Conservation (phyloP, 768 basidiomycete species). For the Amanita phalloides region DNA sequence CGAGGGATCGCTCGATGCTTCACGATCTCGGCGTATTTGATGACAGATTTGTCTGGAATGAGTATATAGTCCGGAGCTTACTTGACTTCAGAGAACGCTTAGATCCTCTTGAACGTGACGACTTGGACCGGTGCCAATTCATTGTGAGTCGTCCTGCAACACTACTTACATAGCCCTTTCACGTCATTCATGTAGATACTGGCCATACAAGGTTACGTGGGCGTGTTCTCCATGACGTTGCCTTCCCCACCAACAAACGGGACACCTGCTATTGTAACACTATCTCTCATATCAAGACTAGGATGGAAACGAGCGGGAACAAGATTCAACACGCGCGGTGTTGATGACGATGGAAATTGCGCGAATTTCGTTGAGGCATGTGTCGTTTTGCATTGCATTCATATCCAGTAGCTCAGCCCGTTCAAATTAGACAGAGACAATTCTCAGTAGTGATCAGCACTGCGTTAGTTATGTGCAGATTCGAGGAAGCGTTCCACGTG, state of each 20-base stretch:
- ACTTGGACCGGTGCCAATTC: constrained; percentile 78
- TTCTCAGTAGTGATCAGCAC: constrained; percentile 79
- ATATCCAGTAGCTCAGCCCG: not conserved
- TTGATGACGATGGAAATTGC: constrained; percentile 90
- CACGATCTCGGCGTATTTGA: constrained; percentile 59
- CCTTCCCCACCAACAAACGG: constrained; percentile 68
- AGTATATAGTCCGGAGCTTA: constrained; percentile 77
- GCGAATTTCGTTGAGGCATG: constrained; percentile 94
- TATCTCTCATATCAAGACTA: constrained; percentile 78
- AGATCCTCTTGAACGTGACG: constrained; percentile 52
- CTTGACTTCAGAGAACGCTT: constrained; percentile 82
- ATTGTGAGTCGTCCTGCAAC: constrained; percentile 40
- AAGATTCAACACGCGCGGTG: constrained; percentile 92
- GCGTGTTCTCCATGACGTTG: constrained; percentile 67
- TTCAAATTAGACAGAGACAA: constrained; percentile 67
- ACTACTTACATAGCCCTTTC: constrained; percentile 7
- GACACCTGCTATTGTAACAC: constrained; percentile 59
- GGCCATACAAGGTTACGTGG: constrained; percentile 91
- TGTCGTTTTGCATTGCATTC: not conserved
- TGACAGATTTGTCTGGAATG: constrained; percentile 91
- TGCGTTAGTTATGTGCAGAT: constrained; percentile 91
- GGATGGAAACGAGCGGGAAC: constrained; percentile 96
- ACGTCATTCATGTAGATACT: constrained; percentile 43
- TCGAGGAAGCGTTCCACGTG: constrained; percentile 91
- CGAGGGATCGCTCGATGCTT: constrained; percentile 30